phyloP scores from a whole-genome alignment of 2,329 filamentous ascomycete species.

The Ophiobolus disseminans region DNA sequence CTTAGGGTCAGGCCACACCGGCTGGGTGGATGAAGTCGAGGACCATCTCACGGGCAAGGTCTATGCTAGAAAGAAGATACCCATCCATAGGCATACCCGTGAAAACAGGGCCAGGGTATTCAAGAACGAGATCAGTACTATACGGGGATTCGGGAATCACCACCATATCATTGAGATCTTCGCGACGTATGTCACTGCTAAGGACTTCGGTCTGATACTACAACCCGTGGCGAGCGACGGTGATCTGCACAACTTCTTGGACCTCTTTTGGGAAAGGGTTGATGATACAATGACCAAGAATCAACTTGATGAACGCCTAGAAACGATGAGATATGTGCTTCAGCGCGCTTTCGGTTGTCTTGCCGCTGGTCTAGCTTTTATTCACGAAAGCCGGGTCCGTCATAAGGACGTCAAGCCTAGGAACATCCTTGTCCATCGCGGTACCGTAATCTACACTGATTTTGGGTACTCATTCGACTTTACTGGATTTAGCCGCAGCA shows the following conservation, averaged over 20 bases:
- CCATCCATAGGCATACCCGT: not conserved
- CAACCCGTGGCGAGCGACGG: slow-evolving; percentile 25
- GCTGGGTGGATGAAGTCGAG: slow-evolving; percentile 1
- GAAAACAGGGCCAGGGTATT: slow-evolving; percentile 7
- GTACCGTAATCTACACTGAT: slow-evolving; percentile 25
- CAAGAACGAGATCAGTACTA: slow-evolving; percentile 17
- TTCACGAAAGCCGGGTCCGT: slow-evolving; percentile 22
- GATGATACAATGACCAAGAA: not conserved
- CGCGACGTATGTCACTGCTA: slow-evolving; percentile 15
- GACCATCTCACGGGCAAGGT: not conserved
- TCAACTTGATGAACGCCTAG: not conserved
- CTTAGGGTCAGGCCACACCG: slow-evolving; percentile 1
- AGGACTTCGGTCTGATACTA: slow-evolving; percentile 19
- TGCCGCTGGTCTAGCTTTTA: slow-evolving; percentile 18
- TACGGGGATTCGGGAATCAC: slow-evolving; percentile 14
- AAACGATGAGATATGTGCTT: not conserved
- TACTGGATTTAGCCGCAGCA: slow-evolving; percentile 10
- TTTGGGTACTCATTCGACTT: slow-evolving; percentile 27
- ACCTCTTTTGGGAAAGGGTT: not conserved
- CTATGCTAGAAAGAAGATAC: slow-evolving; percentile 6
- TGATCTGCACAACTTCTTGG: slow-evolving; percentile 25
- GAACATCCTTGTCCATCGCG: slow-evolving; percentile 29
- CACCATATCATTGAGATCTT: slow-evolving; percentile 22
- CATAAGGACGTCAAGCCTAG: slow-evolving; percentile 33
- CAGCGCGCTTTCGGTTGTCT: slow-evolving; percentile 25